These are phyloP conservation scores for Starmerella apicola DNA, from an alignment of 805 yeast species.

Conservation along the genomic window DNA sequence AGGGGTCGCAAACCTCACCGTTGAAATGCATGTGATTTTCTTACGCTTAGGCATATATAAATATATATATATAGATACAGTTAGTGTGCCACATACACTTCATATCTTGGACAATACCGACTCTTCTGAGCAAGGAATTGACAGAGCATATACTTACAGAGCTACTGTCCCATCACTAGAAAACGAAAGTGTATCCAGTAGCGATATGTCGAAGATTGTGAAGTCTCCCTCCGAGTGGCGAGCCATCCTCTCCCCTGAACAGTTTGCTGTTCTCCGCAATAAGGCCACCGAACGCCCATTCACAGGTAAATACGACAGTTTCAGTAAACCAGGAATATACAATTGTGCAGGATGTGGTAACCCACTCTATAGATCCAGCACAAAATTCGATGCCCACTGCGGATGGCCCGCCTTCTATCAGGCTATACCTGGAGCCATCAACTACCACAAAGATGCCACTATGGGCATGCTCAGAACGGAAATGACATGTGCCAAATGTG, in stretches of 20 bases:
- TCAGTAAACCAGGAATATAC: conserved; percentile 49
- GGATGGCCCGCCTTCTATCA: conserved; percentile 98
- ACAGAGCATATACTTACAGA: too few relatives aligned
- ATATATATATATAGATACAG: too few relatives aligned
- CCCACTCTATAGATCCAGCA: conserved; percentile 64
- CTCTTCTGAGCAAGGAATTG: too few relatives aligned
- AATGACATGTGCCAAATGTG: conserved; percentile 78
- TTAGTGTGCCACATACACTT: too few relatives aligned
- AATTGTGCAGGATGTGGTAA: conserved; percentile 74
- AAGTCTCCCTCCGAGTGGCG: conserved; percentile 58
- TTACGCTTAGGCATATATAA: too few relatives aligned
- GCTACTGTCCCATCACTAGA: too few relatives aligned
- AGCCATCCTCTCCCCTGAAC: conserved; percentile 62
- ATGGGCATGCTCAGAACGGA: conserved; percentile 79
- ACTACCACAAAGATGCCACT: conserved; percentile 44
- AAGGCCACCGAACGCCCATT: conserved; percentile 61
- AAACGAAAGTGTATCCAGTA: neutral
- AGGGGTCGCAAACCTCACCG: neutral
- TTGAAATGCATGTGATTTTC: too few relatives aligned
- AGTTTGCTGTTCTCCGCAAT: conserved; percentile 63
- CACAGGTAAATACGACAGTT: conserved; percentile 46
- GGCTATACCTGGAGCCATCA: conserved; percentile 71
- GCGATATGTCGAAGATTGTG: conserved; percentile 18
- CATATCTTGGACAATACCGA: too few relatives aligned
- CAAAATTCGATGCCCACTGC: conserved; percentile 84